These are phyloP conservation scores for Tillandsia fasciculata DNA, from an alignment of 176 grass and related monocot species.

Conservation along the genomic window DNA sequence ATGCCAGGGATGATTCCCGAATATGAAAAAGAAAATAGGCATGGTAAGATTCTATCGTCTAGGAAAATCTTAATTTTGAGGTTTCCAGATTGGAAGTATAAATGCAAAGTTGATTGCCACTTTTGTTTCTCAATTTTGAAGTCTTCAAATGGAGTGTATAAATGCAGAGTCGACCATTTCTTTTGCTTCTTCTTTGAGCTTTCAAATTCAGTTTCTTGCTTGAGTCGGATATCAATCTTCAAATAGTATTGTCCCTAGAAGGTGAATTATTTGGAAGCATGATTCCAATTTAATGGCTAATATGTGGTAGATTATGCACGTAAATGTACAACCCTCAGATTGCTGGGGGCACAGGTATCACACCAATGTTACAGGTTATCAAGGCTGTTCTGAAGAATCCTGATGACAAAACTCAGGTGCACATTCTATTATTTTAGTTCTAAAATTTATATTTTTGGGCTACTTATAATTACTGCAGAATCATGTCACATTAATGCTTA, in stretches of 20 bases:
- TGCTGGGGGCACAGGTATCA: conserved; percentile 87
- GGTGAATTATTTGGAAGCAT: not conserved
- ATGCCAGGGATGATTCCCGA: conserved; percentile 17
- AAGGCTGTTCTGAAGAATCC: conserved; percentile 93
- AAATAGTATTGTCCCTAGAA: not conserved
- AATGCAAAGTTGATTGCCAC: not conserved
- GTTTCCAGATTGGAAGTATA: not conserved
- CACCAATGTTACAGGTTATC: conserved; percentile 95
- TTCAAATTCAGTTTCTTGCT: not conserved
- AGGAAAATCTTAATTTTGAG: conserved; percentile 2
- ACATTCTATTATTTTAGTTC: conserved; percentile 14
- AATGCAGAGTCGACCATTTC: not conserved
- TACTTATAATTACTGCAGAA: not conserved
- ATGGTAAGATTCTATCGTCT: conserved; percentile 52
- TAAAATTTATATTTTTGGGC: not conserved
- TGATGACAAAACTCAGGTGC: conserved; percentile 85
- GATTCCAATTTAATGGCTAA: not conserved
- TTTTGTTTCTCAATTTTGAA: not conserved
- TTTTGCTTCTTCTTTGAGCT: not conserved
- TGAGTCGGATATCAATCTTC: not conserved
- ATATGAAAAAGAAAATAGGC: conserved; percentile 98
- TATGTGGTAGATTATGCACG: not conserved
- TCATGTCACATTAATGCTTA: too few relatives aligned
- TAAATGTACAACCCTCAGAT: conserved; percentile 36
- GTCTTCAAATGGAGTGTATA: not conserved